phyloP scores from a whole-genome alignment of 2,329 filamentous ascomycete species.

The Beauveria sp. region DNA sequence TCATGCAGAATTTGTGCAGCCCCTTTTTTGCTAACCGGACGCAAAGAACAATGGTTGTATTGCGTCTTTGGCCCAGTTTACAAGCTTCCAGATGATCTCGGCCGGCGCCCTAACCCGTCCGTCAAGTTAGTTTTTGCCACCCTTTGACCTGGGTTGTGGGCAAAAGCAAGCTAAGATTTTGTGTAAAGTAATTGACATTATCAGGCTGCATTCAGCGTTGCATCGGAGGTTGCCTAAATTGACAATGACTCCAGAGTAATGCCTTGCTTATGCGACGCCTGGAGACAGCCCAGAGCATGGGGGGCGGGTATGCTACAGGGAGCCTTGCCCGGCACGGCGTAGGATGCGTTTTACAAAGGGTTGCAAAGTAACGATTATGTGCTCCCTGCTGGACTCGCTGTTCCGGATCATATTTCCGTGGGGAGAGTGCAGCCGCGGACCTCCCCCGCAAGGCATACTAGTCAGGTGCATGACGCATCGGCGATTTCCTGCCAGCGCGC shows the following conservation, averaged over 20 bases:
- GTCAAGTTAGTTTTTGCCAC: background rate
- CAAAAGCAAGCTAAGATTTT: background rate
- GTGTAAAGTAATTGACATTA: background rate
- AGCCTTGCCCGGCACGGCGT: background rate
- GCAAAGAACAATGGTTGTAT: background rate
- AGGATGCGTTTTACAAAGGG: background rate
- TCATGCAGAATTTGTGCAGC: background rate
- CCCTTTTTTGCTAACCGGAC: background rate
- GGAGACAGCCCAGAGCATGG: background rate
- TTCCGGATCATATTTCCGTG: background rate
- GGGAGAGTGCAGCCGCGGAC: background rate
- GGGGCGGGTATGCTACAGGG: too few relatives aligned
- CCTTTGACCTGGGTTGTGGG: background rate
- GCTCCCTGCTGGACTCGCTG: background rate
- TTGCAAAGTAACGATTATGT: background rate
- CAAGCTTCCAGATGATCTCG: slow-evolving; percentile 1
- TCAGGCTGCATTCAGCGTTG: background rate
- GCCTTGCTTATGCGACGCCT: background rate
- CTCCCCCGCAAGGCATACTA: background rate
- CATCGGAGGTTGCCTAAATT: background rate
- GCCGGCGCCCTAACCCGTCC: background rate
- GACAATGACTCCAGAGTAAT: background rate
- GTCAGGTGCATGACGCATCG: background rate
- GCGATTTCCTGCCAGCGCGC: background rate
- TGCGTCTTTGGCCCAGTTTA: background rate